Conservation (phyloP, 2,329 filamentous ascomycete species). For the Neonectria sp. region DNA sequence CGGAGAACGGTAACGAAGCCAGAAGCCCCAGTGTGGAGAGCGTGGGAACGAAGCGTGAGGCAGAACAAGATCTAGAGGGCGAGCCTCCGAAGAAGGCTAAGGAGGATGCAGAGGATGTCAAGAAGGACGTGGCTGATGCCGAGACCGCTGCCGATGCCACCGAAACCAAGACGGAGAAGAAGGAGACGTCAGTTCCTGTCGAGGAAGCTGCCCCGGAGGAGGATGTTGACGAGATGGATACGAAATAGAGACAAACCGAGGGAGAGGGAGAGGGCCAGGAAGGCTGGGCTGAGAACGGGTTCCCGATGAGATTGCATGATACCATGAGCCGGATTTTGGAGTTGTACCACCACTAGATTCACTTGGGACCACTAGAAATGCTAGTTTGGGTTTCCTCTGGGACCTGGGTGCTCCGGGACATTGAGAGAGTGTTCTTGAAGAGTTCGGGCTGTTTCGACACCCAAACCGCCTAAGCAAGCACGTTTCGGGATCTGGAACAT, state of each 20-base stretch:
- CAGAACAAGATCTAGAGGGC: slow-evolving; percentile 63
- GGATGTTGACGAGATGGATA: slow-evolving; percentile 45
- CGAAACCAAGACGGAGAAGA: slow-evolving; percentile 23
- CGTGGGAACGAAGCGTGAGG: slow-evolving; percentile 69
- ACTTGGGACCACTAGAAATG: slow-evolving; percentile 20
- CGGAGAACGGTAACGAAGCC: slow-evolving; percentile 48
- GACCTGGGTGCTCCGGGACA: background rate
- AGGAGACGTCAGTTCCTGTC: slow-evolving; percentile 26
- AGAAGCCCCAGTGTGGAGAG: slow-evolving; percentile 51
- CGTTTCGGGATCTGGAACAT: background rate
- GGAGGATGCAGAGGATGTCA: slow-evolving; percentile 53
- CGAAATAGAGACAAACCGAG: slow-evolving; percentile 34
- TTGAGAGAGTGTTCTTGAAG: background rate
- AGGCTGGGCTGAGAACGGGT: slow-evolving; percentile 11
- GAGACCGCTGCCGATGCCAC: slow-evolving; percentile 15
- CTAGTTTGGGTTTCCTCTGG: background rate
- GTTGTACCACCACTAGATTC: slow-evolving; percentile 27
- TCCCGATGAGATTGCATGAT: slow-evolving; percentile 33
- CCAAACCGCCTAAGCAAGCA: background rate
- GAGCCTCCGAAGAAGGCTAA: slow-evolving; percentile 65
- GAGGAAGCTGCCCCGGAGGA: slow-evolving; percentile 43
- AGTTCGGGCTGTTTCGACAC: background rate
- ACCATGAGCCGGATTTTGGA: slow-evolving; percentile 27
- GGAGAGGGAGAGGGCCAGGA: slow-evolving; percentile 14
- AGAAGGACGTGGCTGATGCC: slow-evolving; percentile 26